Evolutionary conservation across 352 stramenopile species (phyloP), one percentile per base, ranked within the genome.

Genomic region (Phytophthora pisi): DNA sequence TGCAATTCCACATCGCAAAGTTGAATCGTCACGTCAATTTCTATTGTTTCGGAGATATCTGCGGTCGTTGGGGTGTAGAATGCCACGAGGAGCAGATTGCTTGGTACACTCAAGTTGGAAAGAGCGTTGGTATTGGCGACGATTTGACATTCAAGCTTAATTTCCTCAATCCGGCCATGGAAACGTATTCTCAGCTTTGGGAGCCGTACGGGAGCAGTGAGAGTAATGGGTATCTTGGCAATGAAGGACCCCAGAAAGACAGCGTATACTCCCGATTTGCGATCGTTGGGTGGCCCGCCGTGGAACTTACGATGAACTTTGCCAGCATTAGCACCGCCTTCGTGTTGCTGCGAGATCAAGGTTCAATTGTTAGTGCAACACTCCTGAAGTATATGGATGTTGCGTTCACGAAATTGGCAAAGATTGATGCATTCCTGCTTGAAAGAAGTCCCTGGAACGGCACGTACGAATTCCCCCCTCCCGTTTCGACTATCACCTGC

Each of bases 291-390:
- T 50, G 43, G 43, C 43, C 18, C n/a, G 43, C 16, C 5, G 43
- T 50, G n/a, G 43, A 50, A n/a, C 60, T 63, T n/a, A 56, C 49
- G 15, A 43, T 61, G 10, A 61, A 64, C 13, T 53, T 68, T 26
- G 51, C 64, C 26, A 53, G 40, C 10, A 9, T 61, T 6, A 45
- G 42, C 2, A 26, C 24, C 9, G 69, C 45, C 9, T 30, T 61
- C 26, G 5, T 34, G n/a, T 28, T 38, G 2, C 51, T 77, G 0
- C 40, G 54, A 51, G 34, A 38, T 36, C 31, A 5, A 3, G 23
- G 2, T 0, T 31, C 46, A n/a, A 18, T 52, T 6, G 45, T 57
- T 51, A 46, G 5, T 15, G 38, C 20, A 47, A 54, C 34, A 15
- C 46, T 76, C 11, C 11, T 45, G 3, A 52, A 45, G 7, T 51